Evolutionary conservation across 176 grass and related monocot genomes (phyloP).

Genomic region (Luzula sylvatica): DNA sequence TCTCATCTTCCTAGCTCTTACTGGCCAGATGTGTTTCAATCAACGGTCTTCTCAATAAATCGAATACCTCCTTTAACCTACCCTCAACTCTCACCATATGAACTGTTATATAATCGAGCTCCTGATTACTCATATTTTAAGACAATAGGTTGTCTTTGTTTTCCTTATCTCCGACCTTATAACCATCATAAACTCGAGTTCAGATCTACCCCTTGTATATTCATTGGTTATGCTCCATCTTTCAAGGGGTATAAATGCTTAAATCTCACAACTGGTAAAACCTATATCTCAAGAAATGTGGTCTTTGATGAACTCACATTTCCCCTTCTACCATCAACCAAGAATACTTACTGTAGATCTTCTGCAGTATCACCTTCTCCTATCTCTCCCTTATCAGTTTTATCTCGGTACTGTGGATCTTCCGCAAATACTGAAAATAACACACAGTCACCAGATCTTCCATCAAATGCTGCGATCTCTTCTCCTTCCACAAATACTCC

Average conservation of each 20-base stretch:
- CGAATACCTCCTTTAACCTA: background rate
- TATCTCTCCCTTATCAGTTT: too few species aligned
- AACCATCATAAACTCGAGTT: background rate
- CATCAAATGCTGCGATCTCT: background rate
- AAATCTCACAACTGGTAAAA: background rate
- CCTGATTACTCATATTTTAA: background rate
- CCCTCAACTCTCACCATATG: background rate
- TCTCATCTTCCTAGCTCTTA: background rate
- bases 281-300: background rate
- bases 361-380: too few species aligned
- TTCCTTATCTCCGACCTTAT: background rate
- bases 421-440: too few species aligned
- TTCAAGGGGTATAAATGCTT: constrained; percentile 6
- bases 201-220: background rate
- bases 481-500: background rate
- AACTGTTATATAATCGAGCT: background rate
- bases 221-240: background rate
- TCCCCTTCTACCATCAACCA: background rate
- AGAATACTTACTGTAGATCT: background rate
- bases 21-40: background rate
- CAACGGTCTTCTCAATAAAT: background rate
- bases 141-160: background rate
- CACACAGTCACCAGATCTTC: too few species aligned
- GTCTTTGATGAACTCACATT: constrained; percentile 6
- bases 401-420: too few species aligned